Percentiles rank a stretch among this genome's conserved stretches.
phyloP scores from a whole-genome alignment of 345 rosid species.

The Syzygium oleosum region DNA sequence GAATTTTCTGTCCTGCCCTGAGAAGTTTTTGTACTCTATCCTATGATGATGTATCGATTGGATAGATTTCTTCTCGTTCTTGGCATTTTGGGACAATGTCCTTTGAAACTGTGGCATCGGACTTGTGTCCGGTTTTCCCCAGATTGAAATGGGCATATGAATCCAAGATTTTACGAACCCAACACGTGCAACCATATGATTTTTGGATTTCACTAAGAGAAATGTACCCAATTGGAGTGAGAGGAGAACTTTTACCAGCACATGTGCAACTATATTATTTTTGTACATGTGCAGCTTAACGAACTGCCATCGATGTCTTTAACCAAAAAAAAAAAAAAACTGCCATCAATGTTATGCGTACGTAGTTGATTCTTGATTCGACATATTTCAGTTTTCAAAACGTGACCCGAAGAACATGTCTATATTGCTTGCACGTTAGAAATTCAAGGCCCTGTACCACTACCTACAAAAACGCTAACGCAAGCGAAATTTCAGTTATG shows the following conservation, averaged over 20 bases:
- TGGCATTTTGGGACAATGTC: neutral
- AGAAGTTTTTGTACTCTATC: neutral
- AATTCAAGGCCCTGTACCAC: neutral
- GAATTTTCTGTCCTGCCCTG: neutral
- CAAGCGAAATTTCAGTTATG: rapidly evolving
- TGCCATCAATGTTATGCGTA: neutral
- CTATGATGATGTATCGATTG: neutral
- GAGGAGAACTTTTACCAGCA: neutral
- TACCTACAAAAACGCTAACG: neutral
- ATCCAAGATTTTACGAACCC: neutral
- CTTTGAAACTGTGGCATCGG: neutral
- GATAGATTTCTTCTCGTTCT: neutral
- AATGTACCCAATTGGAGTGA: neutral
- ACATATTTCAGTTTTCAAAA: neutral
- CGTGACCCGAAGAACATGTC: neutral
- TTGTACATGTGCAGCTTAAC: neutral
- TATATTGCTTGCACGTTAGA: neutral
- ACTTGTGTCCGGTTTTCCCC: neutral
- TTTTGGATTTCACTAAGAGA: neutral
- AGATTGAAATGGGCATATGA: neutral
- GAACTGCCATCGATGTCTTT: too few species aligned
- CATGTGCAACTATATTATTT: neutral
- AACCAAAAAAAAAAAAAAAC: too few species aligned
- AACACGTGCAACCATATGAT: neutral
- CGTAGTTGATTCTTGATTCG: neutral